Conservation (phyloP, 495 filamentous ascomycete genomes). For the Filosporella fistucella region DNA sequence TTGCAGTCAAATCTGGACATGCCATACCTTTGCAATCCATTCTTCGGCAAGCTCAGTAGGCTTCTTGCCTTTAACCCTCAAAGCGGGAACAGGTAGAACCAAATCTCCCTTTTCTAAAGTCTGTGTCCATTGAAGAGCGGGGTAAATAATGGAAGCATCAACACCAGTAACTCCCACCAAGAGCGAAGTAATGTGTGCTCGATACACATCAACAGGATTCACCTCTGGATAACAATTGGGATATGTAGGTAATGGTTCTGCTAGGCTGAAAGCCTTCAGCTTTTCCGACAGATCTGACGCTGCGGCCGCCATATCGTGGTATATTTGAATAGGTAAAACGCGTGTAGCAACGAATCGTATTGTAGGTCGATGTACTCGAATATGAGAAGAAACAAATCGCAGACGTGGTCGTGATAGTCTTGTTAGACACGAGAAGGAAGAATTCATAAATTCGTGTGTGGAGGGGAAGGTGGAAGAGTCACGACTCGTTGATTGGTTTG, state of each 20-base stretch:
- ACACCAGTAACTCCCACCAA: slow-evolving; percentile 70
- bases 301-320: slow-evolving; percentile 13
- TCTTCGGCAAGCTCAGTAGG: slow-evolving; percentile 67
- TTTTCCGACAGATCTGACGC: slow-evolving; percentile 15
- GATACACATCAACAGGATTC: slow-evolving; percentile 88
- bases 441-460: slow-evolving; percentile 18
- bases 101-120: slow-evolving; percentile 89
- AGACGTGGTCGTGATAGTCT: slow-evolving; percentile 13
- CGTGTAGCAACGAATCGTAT: background rate
- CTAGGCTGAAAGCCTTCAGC: slow-evolving; percentile 31
- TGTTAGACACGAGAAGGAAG: slow-evolving; percentile 7
- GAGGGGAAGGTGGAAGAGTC: slow-evolving; percentile 1
- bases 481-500: background rate
- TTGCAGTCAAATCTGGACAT: too few species aligned
- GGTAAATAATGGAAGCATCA: slow-evolving; percentile 70
- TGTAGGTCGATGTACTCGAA: background rate
- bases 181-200: slow-evolving; percentile 72
- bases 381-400: background rate
- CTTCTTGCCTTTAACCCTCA: slow-evolving; percentile 79
- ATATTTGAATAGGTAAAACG: background rate
- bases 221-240: slow-evolving; percentile 57
- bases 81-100: slow-evolving; percentile 69
- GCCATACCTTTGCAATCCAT: slow-evolving; percentile 59
- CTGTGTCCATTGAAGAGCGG: slow-evolving; percentile 74
- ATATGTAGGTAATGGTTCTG: slow-evolving; percentile 31